phyloP scores from a whole-genome alignment of 2,329 filamentous ascomycete species.

The Penicillium sp. region DNA sequence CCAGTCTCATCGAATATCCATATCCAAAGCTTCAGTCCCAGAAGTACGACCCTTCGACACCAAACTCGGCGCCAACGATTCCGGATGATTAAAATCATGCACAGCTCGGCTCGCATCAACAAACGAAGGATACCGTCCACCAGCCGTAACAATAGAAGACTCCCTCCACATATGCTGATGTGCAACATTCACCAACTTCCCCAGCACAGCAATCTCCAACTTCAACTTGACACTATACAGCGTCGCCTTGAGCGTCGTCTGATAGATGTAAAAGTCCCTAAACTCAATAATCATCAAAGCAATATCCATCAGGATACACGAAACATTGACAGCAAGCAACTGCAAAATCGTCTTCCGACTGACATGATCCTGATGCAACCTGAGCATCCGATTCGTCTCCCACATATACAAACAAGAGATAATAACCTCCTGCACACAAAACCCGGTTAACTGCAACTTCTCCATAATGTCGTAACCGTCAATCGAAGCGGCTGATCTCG shows the following conservation, averaged over 20 bases:
- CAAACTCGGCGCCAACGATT: slow-evolving; percentile 13
- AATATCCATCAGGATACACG: slow-evolving; percentile 48
- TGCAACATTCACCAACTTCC: slow-evolving; percentile 40
- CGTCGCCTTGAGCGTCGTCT: slow-evolving; percentile 40
- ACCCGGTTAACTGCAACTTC: slow-evolving; percentile 39
- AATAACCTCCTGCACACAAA: slow-evolving; percentile 44
- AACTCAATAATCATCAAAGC: slow-evolving; percentile 41
- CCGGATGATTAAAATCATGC: slow-evolving; percentile 16
- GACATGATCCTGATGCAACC: slow-evolving; percentile 23
- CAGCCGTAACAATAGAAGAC: slow-evolving; percentile 9
- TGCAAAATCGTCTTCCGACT: slow-evolving; percentile 43
- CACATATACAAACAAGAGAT: slow-evolving; percentile 50
- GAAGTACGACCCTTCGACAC: slow-evolving; percentile 16
- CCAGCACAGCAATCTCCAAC: slow-evolving; percentile 53
- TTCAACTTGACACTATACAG: slow-evolving; percentile 43
- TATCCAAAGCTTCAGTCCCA: slow-evolving; percentile 16
- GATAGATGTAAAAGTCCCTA: slow-evolving; percentile 39
- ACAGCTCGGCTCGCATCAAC: slow-evolving; percentile 20
- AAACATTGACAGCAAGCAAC: slow-evolving; percentile 53
- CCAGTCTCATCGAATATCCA: not conserved
- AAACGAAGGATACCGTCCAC: slow-evolving; percentile 21
- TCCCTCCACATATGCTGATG: slow-evolving; percentile 27
- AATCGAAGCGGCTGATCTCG: slow-evolving; percentile 14
- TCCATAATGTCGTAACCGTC: slow-evolving; percentile 31
- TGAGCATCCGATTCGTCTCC: slow-evolving; percentile 44